Percentiles rank a stretch among this genome's conserved stretches.
phyloP scores from a whole-genome alignment of 2,329 filamentous ascomycete species.

The Colletotrichum sp. region DNA sequence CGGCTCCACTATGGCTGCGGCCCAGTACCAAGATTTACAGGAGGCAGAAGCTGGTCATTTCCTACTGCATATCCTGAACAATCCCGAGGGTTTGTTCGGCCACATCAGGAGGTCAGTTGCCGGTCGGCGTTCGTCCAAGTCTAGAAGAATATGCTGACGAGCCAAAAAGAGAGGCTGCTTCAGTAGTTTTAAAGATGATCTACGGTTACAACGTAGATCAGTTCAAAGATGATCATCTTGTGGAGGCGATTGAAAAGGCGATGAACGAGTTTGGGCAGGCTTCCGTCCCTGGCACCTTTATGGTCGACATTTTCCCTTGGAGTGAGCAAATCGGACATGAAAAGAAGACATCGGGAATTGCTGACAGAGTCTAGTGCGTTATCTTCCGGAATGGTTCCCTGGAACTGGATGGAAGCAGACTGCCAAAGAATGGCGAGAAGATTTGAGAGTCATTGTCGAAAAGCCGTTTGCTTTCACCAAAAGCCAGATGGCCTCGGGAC shows the following conservation, averaged over 20 bases:
- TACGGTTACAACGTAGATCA: not conserved
- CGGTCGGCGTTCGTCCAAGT: accelerated
- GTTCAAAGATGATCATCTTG: not conserved
- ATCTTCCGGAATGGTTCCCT: conserved; percentile 20
- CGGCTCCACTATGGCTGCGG: conserved; percentile 42
- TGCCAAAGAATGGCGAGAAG: not conserved
- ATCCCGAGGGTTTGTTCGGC: conserved; percentile 38
- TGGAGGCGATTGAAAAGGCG: not conserved
- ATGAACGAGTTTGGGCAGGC: not conserved
- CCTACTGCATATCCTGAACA: conserved; percentile 43
- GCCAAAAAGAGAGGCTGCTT: not conserved
- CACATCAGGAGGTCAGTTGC: conserved; percentile 46
- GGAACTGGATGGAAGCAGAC: conserved; percentile 16
- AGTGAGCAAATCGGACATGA: not conserved
- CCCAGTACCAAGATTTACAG: conserved; percentile 44
- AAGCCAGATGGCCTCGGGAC: not conserved
- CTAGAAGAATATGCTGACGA: accelerated
- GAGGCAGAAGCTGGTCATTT: conserved; percentile 49
- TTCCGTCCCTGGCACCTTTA: not conserved
- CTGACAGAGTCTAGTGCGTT: conserved; percentile 26
- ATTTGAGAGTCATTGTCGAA: not conserved
- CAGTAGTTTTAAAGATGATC: not conserved
- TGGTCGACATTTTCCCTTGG: conserved; percentile 16
- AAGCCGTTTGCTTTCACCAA: conserved; percentile 28
- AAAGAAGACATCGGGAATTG: accelerated